Conservation (phyloP, 2,329 filamentous ascomycete species). For the Colletotrichum chrysophilum region DNA sequence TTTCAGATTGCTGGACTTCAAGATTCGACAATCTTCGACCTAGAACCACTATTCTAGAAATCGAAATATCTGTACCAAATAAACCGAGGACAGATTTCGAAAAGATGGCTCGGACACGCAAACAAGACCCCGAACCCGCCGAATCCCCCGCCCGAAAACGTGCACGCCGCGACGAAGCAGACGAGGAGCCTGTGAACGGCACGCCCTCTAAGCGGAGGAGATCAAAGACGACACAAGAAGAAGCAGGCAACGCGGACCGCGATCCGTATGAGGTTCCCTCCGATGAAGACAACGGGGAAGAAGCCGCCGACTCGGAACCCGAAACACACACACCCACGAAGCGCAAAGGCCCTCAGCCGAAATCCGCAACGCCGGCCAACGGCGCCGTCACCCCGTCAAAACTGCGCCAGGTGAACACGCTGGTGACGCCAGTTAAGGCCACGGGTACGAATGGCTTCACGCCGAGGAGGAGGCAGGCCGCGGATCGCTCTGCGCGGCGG, state of each 20-base stretch:
- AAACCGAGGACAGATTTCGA: background rate
- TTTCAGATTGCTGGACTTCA: background rate
- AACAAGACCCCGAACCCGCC: background rate
- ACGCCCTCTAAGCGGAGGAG: constrained; percentile 38
- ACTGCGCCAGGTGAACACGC: constrained; percentile 31
- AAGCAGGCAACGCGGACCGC: constrained; percentile 29
- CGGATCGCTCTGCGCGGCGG: constrained; percentile 83
- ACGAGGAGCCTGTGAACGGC: constrained; percentile 29
- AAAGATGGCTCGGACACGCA: background rate
- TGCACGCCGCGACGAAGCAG: constrained; percentile 27
- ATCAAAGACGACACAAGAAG: constrained; percentile 14
- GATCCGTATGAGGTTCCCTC: constrained; percentile 14
- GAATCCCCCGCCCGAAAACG: constrained; percentile 24
- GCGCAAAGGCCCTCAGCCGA: constrained; percentile 40
- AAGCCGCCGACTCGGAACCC: constrained; percentile 21
- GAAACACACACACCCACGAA: constrained; percentile 38
- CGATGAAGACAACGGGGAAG: background rate
- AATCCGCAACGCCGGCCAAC: constrained; percentile 28
- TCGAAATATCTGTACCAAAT: background rate
- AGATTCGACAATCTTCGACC: background rate
- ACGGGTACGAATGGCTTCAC: constrained; percentile 49
- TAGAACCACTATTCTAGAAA: background rate
- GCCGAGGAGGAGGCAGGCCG: constrained; percentile 70
- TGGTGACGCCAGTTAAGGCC: constrained; percentile 44
- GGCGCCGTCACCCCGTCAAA: constrained; percentile 41